Evolutionary conservation across 108 stramenopile species (phyloP), one percentile per base, ranked within the genome.

Genomic region (Nitzschia palea): DNA sequence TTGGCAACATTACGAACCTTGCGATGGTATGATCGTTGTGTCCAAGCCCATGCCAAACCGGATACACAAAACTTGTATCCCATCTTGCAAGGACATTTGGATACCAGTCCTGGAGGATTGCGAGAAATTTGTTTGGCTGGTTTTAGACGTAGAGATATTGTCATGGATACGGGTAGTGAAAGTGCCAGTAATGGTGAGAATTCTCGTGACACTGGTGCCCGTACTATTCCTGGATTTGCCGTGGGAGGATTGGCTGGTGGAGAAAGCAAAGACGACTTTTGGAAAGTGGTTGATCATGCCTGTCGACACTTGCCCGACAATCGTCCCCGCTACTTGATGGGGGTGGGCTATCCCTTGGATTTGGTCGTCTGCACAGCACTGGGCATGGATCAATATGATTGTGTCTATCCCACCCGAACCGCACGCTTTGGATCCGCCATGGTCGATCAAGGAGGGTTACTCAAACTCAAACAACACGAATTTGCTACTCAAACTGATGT

Each of bases 301-400:
- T 94, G 95, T 70, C 55, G 65, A 22, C 80, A 86, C 33, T 74
- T 98, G 15, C 98, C 98, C 6, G 80, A 86, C 70, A 77, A 86
- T 67, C 93, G 95, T 56, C 96, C 96, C 4, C 71, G 97, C 32
- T 99, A 99, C 74, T 68, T 97, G 44, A 99, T 99, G 98, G 98
- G 98, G 1, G 98, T 99, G 2, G 98, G 98, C 23, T 97, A 98
- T 81, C 97, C 98, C 43, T 68, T 99, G 9, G 98, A 99, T 72
- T 80, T 99, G 65, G 98, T 99, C 15, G 95, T 99, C 4, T 98
- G 98, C 71, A 93, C 93, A 2, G 97, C 94, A 6, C 74, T 99
- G 62, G 98, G 98, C 29, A 96, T 97, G 8, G 96, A 99, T 66
- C 96, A 97, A 96, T 99, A 91, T 68, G 98, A 99, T 83, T 99